A percentile compares a stretch with the other conserved stretches of the same genome.
Evolutionary conservation across 441 rosid genomes (phyloP).

Genomic region (Erodium texanum): DNA sequence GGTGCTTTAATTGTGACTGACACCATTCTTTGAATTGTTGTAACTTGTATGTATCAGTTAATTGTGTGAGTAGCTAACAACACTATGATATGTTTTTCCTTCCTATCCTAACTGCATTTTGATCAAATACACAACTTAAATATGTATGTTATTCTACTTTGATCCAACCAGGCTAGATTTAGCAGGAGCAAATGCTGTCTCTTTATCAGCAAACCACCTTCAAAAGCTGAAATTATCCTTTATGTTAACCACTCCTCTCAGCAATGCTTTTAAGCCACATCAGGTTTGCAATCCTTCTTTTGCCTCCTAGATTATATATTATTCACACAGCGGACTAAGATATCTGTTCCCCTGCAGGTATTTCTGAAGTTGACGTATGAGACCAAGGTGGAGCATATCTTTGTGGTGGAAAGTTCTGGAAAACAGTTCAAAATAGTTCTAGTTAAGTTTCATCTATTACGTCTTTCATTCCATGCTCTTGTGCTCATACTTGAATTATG

Average conservation of each 20-base stretch:
- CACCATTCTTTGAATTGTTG: too few species aligned
- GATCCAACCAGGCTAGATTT: constrained; percentile 49
- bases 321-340: constrained; percentile 19
- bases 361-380: constrained; percentile 83
- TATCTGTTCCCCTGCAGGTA: constrained; percentile 49
- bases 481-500: too few species aligned
- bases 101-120: too few species aligned
- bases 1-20: too few species aligned
- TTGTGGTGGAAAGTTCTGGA: constrained; percentile 65
- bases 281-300: constrained; percentile 36
- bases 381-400: constrained; percentile 69
- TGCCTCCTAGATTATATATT: constrained; percentile 7
- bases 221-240: constrained; percentile 75
- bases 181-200: constrained; percentile 42
- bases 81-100: too few species aligned
- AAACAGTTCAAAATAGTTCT: constrained; percentile 65
- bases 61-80: too few species aligned
- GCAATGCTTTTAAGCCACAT: constrained; percentile 74
- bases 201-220: constrained; percentile 88
- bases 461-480: not conserved
- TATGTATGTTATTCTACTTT: not conserved
- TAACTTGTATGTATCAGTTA: too few species aligned
- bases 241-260: constrained; percentile 55
- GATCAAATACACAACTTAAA: too few species aligned
- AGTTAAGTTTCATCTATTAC: constrained; percentile 35